Conservation (phyloP, 306 rosid species). For the Gastrolobium bilobum region DNA sequence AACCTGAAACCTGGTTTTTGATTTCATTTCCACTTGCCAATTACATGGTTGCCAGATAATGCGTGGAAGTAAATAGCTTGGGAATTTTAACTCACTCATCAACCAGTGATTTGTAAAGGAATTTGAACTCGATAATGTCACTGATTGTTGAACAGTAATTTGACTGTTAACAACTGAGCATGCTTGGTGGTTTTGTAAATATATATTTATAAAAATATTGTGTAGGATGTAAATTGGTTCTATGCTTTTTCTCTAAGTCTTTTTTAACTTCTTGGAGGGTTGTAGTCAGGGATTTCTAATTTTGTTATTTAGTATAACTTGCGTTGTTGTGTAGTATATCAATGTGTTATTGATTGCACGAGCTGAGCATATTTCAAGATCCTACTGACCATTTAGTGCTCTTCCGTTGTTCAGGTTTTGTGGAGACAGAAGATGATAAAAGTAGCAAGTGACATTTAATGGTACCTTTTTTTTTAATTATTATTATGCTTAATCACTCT, state of each 20-base stretch:
- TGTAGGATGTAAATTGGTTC: constrained; percentile 20
- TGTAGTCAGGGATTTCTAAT: constrained; percentile 10
- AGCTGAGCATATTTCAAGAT: constrained; percentile 4
- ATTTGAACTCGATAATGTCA: constrained; percentile 35
- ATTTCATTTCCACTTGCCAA: constrained; percentile 31
- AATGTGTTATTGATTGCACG: constrained; percentile 10
- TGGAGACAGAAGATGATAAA: constrained; percentile 52
- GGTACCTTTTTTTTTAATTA: neutral
- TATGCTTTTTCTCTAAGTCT: constrained; percentile 17
- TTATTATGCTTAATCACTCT: constrained; percentile 34
- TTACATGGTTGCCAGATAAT: constrained; percentile 41
- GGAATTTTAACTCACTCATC: constrained; percentile 27
- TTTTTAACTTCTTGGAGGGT: neutral
- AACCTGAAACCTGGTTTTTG: constrained; percentile 21
- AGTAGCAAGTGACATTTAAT: constrained; percentile 37
- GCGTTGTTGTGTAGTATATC: neutral
- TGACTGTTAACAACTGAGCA: constrained; percentile 35
- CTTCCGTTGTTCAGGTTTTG: constrained; percentile 52
- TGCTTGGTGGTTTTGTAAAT: constrained; percentile 17
- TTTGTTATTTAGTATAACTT: constrained; percentile 39
- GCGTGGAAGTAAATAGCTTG: neutral
- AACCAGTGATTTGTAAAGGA: constrained; percentile 23
- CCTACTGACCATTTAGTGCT: constrained; percentile 43
- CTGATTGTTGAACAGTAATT: constrained; percentile 21
- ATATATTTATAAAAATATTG: neutral